Conservation (phyloP, 2,329 filamentous ascomycete species). For the Metarhizium rileyi region DNA sequence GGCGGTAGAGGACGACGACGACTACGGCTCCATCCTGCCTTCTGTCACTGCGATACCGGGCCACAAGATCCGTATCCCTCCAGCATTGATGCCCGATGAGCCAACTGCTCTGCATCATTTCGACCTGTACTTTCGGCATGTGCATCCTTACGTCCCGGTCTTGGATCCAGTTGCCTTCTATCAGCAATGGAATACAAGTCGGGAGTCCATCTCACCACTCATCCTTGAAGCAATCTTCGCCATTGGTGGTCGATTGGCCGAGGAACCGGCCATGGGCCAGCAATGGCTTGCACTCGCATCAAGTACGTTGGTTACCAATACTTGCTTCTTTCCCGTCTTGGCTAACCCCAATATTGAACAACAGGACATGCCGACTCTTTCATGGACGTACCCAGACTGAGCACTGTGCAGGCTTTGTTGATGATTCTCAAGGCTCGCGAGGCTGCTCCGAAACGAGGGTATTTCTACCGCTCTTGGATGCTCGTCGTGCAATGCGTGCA, state of each 20-base stretch:
- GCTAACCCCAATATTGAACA: not conserved
- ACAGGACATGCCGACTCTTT: constrained; percentile 84
- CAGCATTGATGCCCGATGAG: constrained; percentile 85
- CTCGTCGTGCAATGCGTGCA: constrained; percentile 83
- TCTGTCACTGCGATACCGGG: constrained; percentile 59
- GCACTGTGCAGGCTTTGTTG: constrained; percentile 82
- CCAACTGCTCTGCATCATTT: constrained; percentile 77
- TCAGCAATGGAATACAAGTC: constrained; percentile 77
- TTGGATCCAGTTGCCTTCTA: constrained; percentile 76
- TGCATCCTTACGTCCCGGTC: constrained; percentile 89
- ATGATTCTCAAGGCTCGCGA: constrained; percentile 86
- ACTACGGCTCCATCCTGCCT: constrained; percentile 62
- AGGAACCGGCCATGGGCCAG: constrained; percentile 74
- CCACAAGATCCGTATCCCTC: constrained; percentile 75
- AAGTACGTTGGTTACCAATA: constrained; percentile 39
- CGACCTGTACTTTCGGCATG: constrained; percentile 79
- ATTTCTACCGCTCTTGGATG: constrained; percentile 98
- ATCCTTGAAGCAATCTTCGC: constrained; percentile 87
- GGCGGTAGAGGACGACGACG: constrained; percentile 59
- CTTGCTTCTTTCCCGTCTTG: not conserved
- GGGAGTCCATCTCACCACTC: constrained; percentile 78
- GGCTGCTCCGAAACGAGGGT: constrained; percentile 83
- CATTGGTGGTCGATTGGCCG: constrained; percentile 73
- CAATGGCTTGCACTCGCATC: constrained; percentile 89
- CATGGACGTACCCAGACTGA: constrained; percentile 82